A percentile compares a stretch with the other conserved stretches of the same genome.
Conservation (phyloP, 2,329 filamentous ascomycete species). For the Exutisphaerella laricina region DNA sequence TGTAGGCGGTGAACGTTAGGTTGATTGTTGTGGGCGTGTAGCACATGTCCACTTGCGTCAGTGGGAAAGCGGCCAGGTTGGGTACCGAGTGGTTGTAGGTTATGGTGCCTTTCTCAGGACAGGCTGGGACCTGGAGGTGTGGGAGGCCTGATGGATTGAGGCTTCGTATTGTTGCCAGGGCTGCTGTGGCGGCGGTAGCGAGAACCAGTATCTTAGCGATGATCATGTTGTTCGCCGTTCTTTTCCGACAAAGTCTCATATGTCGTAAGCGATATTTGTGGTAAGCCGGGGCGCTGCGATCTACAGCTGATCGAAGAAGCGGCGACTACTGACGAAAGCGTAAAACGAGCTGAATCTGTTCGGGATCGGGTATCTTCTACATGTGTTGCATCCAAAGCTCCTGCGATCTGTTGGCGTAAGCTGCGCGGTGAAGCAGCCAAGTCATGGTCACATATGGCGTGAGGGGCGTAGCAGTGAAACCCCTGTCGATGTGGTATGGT, state of each 20-base stretch:
- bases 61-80: slow-evolving; percentile 7
- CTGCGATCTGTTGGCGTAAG: too few relatives aligned
- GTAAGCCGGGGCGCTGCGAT: too few relatives aligned
- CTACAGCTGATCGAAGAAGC: too few relatives aligned
- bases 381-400: too few relatives aligned
- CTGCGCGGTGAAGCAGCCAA: too few relatives aligned
- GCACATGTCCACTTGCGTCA: slow-evolving; percentile 14
- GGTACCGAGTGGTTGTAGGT: slow-evolving; percentile 11
- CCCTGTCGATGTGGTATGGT: neutral
- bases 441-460: neutral
- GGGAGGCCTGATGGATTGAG: too few relatives aligned
- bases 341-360: too few relatives aligned
- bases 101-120: slow-evolving; percentile 13
- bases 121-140: slow-evolving; percentile 11
- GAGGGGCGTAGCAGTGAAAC: neutral
- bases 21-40: slow-evolving; percentile 7
- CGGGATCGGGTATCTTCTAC: too few relatives aligned
- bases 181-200: neutral
- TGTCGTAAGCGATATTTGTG: neutral
- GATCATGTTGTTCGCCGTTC: neutral
- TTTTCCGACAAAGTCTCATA: too few relatives aligned
- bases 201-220: neutral
- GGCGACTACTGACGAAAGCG: too few relatives aligned
- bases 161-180: too few relatives aligned
- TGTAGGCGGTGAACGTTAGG: slow-evolving; percentile 12